Percentiles rank a stretch among this genome's conserved stretches.
phyloP scores from a whole-genome alignment of 306 rosid genomes.

The Vachellia pachyceras region DNA sequence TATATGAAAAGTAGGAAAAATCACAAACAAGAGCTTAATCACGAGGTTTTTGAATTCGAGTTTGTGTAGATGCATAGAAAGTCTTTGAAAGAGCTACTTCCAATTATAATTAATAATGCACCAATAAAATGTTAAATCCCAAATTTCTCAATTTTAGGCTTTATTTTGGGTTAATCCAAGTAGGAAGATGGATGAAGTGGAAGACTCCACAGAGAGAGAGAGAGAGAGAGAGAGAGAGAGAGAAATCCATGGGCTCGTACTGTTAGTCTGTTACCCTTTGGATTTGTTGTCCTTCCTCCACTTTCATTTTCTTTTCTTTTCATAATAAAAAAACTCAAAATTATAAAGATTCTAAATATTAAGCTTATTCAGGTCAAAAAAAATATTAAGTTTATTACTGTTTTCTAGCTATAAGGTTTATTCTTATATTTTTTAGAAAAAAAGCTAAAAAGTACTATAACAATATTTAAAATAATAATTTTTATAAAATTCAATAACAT shows the following conservation, averaged over 20 bases:
- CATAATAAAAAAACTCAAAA: too few species aligned
- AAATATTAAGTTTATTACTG: background rate
- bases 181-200: background rate
- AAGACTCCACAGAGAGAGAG: background rate
- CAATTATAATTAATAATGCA: too few species aligned
- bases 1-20: too few species aligned
- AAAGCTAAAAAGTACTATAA: background rate
- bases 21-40: too few species aligned
- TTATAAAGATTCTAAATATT: background rate
- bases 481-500: background rate
- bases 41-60: too few species aligned
- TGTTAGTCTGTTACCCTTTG: background rate
- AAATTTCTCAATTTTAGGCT: too few species aligned
- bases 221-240: background rate
- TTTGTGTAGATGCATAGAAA: too few species aligned
- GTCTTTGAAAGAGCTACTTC: too few species aligned
- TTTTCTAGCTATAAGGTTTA: background rate
- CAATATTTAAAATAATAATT: background rate
- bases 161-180: background rate
- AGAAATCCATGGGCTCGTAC: background rate
- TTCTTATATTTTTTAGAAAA: background rate
- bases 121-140: too few species aligned
- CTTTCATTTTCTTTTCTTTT: background rate
- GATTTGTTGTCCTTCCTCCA: background rate
- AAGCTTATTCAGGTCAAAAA: too few species aligned